phyloP scores from a whole-genome alignment of 176 grass and related monocot genomes.

The Oryza australiensis region DNA sequence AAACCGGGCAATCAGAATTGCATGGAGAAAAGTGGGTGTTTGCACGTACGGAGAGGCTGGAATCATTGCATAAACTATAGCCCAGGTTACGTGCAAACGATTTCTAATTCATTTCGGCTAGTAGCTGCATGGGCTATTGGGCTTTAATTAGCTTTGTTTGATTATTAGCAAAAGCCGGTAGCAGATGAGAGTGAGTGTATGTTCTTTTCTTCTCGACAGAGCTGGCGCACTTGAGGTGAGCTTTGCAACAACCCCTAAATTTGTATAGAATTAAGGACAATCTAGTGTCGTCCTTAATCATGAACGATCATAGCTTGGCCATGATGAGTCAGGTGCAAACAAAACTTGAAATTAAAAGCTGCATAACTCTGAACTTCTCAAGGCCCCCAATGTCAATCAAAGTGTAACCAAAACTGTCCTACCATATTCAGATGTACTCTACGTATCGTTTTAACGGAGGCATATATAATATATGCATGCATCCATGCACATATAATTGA shows the following conservation, averaged over 20 bases:
- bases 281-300: conserved; percentile 45
- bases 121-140: neutral
- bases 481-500: neutral
- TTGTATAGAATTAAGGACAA: conserved; percentile 29
- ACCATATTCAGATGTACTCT: neutral
- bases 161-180: conserved; percentile 6
- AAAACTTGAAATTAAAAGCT: neutral
- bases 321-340: neutral
- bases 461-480: neutral
- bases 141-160: neutral
- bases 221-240: conserved; percentile 56
- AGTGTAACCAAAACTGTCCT: conserved; percentile 12
- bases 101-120: neutral
- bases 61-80: conserved; percentile 17
- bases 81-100: conserved; percentile 51
- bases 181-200: neutral
- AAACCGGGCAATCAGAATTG: conserved; percentile 21
- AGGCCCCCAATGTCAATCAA: neutral
- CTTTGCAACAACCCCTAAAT: conserved; percentile 37
- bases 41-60: conserved; percentile 34
- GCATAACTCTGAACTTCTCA: neutral
- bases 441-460: neutral
- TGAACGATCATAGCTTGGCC: conserved; percentile 25
- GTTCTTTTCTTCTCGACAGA: neutral
- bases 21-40: conserved; percentile 27